Percentiles rank a stretch among this genome's conserved stretches.
Evolutionary conservation across 129 eudicot species (phyloP).

Genomic region (Escallonia rubra): DNA sequence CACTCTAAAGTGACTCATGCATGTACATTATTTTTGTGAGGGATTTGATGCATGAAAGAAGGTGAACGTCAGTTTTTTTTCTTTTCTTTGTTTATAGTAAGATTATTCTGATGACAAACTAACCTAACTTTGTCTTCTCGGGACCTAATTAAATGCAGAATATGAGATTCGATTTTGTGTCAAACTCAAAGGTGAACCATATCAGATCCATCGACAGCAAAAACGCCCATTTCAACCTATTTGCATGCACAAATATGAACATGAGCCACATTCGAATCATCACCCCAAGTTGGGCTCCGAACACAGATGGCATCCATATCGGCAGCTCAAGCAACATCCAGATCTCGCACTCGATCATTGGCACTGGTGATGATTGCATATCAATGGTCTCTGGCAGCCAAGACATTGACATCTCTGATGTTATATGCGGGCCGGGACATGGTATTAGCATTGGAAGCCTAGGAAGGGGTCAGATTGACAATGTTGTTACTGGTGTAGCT

Average conservation of each 20-base stretch:
- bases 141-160: constrained; percentile 17
- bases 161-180: constrained; percentile 55
- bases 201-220: constrained; percentile 51
- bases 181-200: constrained; percentile 33
- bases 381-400: constrained; percentile 43
- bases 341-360: constrained; percentile 26
- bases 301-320: constrained; percentile 70
- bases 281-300: constrained; percentile 45
- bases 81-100: too few relatives aligned
- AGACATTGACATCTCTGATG: constrained; percentile 22
- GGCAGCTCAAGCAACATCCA: constrained; percentile 41
- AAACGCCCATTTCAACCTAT: constrained; percentile 47
- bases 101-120: too few relatives aligned
- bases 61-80: too few relatives aligned
- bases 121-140: too few relatives aligned
- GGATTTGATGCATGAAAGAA: too few relatives aligned
- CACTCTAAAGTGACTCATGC: too few relatives aligned
- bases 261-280: constrained; percentile 30
- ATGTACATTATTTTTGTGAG: too few relatives aligned
- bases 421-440: constrained; percentile 84
- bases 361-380: constrained; percentile 80
- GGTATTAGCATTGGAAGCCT: constrained; percentile 89
- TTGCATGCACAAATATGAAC: constrained; percentile 39
- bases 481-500: constrained; percentile 35
- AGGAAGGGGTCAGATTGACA: constrained; percentile 22